These are phyloP conservation scores for Dryadomyces quercivorus DNA, from an alignment of 2,329 filamentous ascomycete species.

Conservation along the genomic window DNA sequence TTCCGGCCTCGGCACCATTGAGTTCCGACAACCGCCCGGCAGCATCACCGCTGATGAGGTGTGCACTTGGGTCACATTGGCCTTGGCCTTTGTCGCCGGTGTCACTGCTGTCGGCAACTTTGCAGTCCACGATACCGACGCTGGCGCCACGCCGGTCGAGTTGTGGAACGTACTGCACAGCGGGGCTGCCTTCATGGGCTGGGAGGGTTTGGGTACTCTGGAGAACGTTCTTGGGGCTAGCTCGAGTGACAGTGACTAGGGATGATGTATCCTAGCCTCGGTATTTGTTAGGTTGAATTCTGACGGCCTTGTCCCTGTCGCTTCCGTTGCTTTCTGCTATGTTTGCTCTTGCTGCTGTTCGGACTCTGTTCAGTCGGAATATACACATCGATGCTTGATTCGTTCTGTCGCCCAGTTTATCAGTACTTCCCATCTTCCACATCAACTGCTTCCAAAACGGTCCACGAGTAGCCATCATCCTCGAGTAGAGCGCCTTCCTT, in stretches of 20 bases:
- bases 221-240: conserved; percentile 12
- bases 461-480: background rate
- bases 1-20: conserved; percentile 19
- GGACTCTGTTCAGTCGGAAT: background rate
- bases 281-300: background rate
- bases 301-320: background rate
- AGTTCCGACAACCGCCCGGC: conserved; percentile 25
- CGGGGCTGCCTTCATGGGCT: conserved; percentile 16
- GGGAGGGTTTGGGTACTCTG: conserved; percentile 17
- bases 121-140: background rate
- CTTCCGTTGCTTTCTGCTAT: background rate
- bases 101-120: conserved; percentile 12
- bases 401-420: background rate
- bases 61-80: conserved; percentile 20
- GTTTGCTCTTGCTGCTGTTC: background rate
- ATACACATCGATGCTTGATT: background rate
- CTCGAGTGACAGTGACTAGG: conserved; percentile 2
- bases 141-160: conserved; percentile 13
- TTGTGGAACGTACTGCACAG: conserved; percentile 15
- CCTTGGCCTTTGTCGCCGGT: conserved; percentile 21
- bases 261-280: background rate
- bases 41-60: conserved; percentile 19
- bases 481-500: conserved; percentile 1
- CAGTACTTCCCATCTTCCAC: background rate
- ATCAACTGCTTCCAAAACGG: background rate